Percentiles rank a stretch among this genome's conserved stretches.
Conservation (phyloP, 2,329 filamentous ascomycete genomes). For the Penicillium sp. region DNA sequence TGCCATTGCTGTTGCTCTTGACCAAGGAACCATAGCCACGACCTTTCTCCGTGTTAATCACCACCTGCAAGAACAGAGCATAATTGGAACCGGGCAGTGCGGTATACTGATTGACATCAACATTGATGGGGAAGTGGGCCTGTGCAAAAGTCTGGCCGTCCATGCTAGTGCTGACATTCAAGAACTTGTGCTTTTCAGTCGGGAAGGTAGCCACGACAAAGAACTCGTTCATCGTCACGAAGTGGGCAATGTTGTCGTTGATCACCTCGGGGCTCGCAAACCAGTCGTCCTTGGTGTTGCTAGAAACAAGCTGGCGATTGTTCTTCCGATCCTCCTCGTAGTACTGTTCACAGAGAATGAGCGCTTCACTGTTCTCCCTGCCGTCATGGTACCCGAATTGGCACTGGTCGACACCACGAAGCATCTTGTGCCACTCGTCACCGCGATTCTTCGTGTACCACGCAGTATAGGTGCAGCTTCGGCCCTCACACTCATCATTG, state of each 20-base stretch:
- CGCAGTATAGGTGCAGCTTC: constrained; percentile 66
- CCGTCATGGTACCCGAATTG: constrained; percentile 71
- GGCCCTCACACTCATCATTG: constrained; percentile 58
- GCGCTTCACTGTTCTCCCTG: constrained; percentile 55
- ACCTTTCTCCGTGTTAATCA: constrained; percentile 61
- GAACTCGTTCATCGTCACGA: constrained; percentile 94
- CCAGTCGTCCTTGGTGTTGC: constrained; percentile 57
- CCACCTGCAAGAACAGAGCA: constrained; percentile 89
- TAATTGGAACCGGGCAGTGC: constrained; percentile 93
- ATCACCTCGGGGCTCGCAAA: constrained; percentile 62
- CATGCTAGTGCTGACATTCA: constrained; percentile 76
- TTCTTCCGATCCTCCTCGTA: constrained; percentile 59
- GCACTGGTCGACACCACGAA: constrained; percentile 72
- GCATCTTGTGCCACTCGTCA: constrained; percentile 67
- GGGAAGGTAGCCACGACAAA: constrained; percentile 75
- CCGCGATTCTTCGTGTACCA: constrained; percentile 76
- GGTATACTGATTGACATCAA: constrained; percentile 77
- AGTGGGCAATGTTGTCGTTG: constrained; percentile 70
- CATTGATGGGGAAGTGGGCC: constrained; percentile 79
- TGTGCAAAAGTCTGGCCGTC: constrained; percentile 78
- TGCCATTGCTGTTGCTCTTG: constrained; percentile 98
- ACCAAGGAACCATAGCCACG: constrained; percentile 78
- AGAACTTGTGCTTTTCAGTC: constrained; percentile 57
- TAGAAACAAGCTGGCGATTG: constrained; percentile 66
- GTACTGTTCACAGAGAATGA: constrained; percentile 61